These are phyloP conservation scores for Alternaria ethzedia DNA, from an alignment of 2,329 filamentous ascomycete species.

Conservation along the genomic window DNA sequence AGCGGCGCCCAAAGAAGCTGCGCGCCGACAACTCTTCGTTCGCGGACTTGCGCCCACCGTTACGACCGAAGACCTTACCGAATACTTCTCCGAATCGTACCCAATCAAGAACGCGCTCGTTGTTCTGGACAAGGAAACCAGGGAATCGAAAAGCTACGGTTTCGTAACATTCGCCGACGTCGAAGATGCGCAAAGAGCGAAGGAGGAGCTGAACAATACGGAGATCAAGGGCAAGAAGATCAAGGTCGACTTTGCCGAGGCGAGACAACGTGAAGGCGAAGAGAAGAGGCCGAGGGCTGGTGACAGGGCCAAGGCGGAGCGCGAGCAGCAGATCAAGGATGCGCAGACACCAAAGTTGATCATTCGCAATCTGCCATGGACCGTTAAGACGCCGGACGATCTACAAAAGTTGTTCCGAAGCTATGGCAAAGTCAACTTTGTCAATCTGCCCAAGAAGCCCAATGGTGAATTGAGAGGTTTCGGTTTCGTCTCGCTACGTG, in stretches of 20 bases:
- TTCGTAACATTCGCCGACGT: conserved; percentile 97
- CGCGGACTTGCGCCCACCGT: conserved; percentile 79
- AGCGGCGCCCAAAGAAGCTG: conserved; percentile 36
- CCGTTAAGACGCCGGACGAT: conserved; percentile 84
- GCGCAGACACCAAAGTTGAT: conserved; percentile 81
- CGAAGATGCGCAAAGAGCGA: conserved; percentile 84
- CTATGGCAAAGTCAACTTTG: conserved; percentile 90
- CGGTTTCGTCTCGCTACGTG: conserved; percentile 88
- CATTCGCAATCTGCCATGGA: conserved; percentile 95
- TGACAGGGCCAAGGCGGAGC: conserved; percentile 68
- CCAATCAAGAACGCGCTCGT: conserved; percentile 97
- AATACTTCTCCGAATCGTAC: conserved; percentile 92
- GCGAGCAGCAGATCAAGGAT: conserved; percentile 66
- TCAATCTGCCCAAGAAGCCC: conserved; percentile 80
- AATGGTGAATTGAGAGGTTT: conserved; percentile 77
- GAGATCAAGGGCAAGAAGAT: conserved; percentile 81
- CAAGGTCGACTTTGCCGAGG: conserved; percentile 85
- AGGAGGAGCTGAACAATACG: conserved; percentile 80
- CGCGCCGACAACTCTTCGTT: conserved; percentile 74
- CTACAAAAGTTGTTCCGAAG: conserved; percentile 79
- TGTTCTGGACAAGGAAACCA: conserved; percentile 83
- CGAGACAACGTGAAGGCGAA: conserved; percentile 70
- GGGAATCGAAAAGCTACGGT: conserved; percentile 88
- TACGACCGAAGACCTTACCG: conserved; percentile 82
- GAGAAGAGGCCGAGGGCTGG: conserved; percentile 52